Evolutionary conservation across 2,329 filamentous ascomycete genomes (phyloP).

Genomic region (Fusarium multiceps): DNA sequence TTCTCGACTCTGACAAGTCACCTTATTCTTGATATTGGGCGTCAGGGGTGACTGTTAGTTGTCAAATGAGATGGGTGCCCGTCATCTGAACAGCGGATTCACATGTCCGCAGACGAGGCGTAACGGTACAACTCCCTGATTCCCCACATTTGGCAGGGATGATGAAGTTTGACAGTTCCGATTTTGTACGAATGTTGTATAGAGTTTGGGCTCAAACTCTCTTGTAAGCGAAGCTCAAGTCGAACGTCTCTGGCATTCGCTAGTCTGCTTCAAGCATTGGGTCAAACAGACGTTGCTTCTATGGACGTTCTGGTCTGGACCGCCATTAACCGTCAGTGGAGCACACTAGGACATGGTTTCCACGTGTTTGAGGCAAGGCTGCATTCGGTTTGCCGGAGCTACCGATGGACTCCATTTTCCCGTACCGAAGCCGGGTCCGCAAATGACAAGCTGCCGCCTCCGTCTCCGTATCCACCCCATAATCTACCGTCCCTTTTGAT

Average conservation of each 20-base stretch:
- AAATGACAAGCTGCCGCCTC: constrained; percentile 6
- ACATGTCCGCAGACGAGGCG: constrained; percentile 30
- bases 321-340: constrained; percentile 26
- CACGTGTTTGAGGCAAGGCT: constrained; percentile 33
- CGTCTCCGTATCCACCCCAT: constrained; percentile 11
- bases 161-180: background rate
- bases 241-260: background rate
- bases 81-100: constrained; percentile 30
- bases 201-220: background rate
- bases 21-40: constrained; percentile 11
- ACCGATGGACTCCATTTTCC: constrained; percentile 16
- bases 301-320: constrained; percentile 6
- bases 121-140: constrained; percentile 21
- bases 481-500: constrained; percentile 11
- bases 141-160: constrained; percentile 33
- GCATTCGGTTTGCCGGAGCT: constrained; percentile 24
- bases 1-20: constrained; percentile 37
- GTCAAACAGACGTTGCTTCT: background rate
- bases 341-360: constrained; percentile 22
- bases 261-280: background rate
- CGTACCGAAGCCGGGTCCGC: constrained; percentile 16
- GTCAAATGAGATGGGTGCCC: constrained; percentile 14
- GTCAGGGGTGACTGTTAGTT: constrained; percentile 14
- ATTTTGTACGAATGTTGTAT: background rate
- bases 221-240: background rate